Conservation (phyloP, 2,329 filamentous ascomycete genomes). For the Diaporthe citrichinensis region DNA sequence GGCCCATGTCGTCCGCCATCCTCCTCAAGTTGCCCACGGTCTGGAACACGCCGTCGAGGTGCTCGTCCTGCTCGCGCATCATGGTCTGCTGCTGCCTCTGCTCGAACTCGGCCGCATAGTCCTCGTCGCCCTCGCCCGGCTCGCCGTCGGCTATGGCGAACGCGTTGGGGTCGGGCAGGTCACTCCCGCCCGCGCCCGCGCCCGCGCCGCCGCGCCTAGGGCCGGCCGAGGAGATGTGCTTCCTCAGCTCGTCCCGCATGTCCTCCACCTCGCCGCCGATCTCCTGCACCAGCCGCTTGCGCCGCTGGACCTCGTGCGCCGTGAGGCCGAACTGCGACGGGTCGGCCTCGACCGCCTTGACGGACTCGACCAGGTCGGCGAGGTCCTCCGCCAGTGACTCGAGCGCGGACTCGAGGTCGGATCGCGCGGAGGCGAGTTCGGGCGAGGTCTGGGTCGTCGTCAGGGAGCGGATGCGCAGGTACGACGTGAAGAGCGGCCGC, state of each 20-base stretch:
- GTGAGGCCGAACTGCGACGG: conserved; percentile 91
- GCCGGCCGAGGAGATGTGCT: conserved; percentile 61
- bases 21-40: conserved; percentile 92
- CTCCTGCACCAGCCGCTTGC: conserved; percentile 87
- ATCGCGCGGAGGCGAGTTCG: conserved; percentile 84
- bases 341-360: conserved; percentile 88
- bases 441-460: conserved; percentile 79
- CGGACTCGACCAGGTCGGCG: conserved; percentile 87
- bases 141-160: conserved; percentile 69
- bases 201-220: conserved; percentile 44
- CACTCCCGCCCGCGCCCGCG: conserved; percentile 52
- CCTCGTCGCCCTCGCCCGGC: conserved; percentile 62
- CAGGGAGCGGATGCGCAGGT: conserved; percentile 93
- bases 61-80: conserved; percentile 94
- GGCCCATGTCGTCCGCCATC: conserved; percentile 96
- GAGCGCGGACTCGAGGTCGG: conserved; percentile 77
- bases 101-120: conserved; percentile 86
- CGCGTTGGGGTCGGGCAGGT: conserved; percentile 67
- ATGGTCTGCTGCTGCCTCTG: conserved; percentile 91
- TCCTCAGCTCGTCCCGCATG: conserved; percentile 86
- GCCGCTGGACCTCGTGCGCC: conserved; percentile 83
- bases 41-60: conserved; percentile 91
- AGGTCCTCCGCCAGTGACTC: conserved; percentile 85
- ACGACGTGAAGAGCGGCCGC: conserved; percentile 91
- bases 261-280: conserved; percentile 90